These are phyloP conservation scores for Plasmodium gonderi DNA, from an alignment of 169 alveolate genomes.

Conservation along the genomic window DNA sequence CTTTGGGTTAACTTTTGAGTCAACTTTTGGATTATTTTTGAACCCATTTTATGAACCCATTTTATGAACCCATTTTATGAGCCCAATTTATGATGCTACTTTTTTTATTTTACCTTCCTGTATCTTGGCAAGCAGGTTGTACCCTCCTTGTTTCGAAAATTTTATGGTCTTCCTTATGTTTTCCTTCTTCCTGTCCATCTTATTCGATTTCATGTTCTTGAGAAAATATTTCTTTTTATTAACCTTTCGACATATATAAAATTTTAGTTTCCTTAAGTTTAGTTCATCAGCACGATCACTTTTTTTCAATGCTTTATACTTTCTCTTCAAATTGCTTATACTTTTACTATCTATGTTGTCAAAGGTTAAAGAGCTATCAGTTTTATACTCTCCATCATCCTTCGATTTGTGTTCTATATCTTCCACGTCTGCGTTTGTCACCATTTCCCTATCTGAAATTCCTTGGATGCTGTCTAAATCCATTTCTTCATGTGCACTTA, in stretches of 20 bases:
- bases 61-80: background rate
- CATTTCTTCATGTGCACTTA: slow-evolving; percentile 9
- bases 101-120: slow-evolving; percentile 20
- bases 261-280: slow-evolving; percentile 51
- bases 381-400: slow-evolving; percentile 13
- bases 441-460: background rate
- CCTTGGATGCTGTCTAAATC: background rate
- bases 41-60: background rate
- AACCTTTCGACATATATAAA: slow-evolving; percentile 47
- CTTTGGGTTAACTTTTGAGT: background rate
- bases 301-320: slow-evolving; percentile 38
- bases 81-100: background rate
- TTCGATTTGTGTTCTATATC: background rate
- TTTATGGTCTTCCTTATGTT: slow-evolving; percentile 14
- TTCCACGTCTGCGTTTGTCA: background rate
- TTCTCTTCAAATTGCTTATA: slow-evolving; percentile 33
- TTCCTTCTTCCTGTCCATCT: slow-evolving; percentile 6
- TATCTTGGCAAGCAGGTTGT: slow-evolving; percentile 29
- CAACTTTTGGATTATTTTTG: background rate
- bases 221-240: slow-evolving; percentile 34
- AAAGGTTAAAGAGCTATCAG: slow-evolving; percentile 27
- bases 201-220: background rate
- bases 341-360: slow-evolving; percentile 23
- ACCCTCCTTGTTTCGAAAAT: slow-evolving; percentile 23
- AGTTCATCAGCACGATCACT: background rate